Evolutionary conservation across 148 eudicot genomes (phyloP), one percentile per base, ranked within the genome.

Genomic region (Suaeda aralocaspica): DNA sequence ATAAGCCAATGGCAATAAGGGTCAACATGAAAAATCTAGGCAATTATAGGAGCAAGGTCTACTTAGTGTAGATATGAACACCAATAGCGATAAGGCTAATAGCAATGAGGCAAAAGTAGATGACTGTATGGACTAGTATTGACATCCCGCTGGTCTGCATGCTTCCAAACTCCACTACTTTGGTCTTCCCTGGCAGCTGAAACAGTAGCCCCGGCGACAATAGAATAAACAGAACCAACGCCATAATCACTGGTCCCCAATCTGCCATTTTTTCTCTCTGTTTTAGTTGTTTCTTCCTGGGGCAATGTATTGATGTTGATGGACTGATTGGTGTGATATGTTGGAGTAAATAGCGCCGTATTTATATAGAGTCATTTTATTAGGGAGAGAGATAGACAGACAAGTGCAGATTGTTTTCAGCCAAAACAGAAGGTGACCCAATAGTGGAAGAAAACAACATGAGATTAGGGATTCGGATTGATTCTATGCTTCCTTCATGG

Each of bases 81-180:
- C 86, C 86, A 59, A 87, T 76, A 25, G 88, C 91, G 26, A 87
- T 81, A 26, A 87, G 80, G 60, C 77, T 79, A 63, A 84, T 81
- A 31, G 86, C 78, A 63, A 87, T 82, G 67, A 87, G 83, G 52
- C 82, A 84, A 70, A 82, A 80, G 71, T 72, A 87, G 82, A 87
- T 72, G 77, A 82, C 78, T 2, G 84, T 82, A 70, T 87, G 88
- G 21, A 87, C 86, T 13, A 82, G 71, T 22, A 87, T 84, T 14
- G 91, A 82, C 61, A 80, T 45, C 25, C 88, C 88, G 21, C 91
- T 87, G 0, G 91, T 87, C 77, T 79, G 88, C 83, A 87, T 72
- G 70, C 75, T 87, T 46, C 72, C 76, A 14, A 87, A 82, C 77
- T 87, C 91, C 22, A 87, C 72, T 19, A 74, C 81, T 72, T 81